Conservation (phyloP, 164 flowering plant species). For the Paratinospora sagittata region DNA sequence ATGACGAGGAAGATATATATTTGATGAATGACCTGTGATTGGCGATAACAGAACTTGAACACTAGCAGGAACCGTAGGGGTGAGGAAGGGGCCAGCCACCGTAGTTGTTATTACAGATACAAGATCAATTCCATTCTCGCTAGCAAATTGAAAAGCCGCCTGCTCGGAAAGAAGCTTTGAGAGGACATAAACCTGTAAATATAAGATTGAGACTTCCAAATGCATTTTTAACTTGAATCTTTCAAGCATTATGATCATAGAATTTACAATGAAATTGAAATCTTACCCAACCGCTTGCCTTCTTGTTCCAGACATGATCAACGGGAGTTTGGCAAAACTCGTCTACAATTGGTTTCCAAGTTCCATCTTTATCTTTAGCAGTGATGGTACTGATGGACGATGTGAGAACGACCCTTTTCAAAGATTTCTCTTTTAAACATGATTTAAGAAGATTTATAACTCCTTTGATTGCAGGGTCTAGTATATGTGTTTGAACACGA, state of each 20-base stretch:
- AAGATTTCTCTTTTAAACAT: slow-evolving; percentile 43
- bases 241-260: neutral
- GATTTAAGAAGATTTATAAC: slow-evolving; percentile 53
- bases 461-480: slow-evolving; percentile 59
- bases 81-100: slow-evolving; percentile 66
- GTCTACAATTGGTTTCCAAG: slow-evolving; percentile 48
- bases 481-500: slow-evolving; percentile 40
- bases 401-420: slow-evolving; percentile 58
- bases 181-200: slow-evolving; percentile 50
- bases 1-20: too few relatives aligned
- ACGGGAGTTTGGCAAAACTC: slow-evolving; percentile 51
- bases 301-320: slow-evolving; percentile 37
- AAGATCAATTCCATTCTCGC: slow-evolving; percentile 51
- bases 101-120: slow-evolving; percentile 58
- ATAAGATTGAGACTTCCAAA: neutral
- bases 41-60: slow-evolving; percentile 62
- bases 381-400: slow-evolving; percentile 73
- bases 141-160: slow-evolving; percentile 60
- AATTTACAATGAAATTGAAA: neutral
- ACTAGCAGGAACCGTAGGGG: slow-evolving; percentile 55
- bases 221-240: neutral
- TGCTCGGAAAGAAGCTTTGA: slow-evolving; percentile 65
- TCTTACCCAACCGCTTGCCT: slow-evolving; percentile 68
- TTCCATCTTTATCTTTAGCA: slow-evolving; percentile 42
- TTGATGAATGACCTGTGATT: slow-evolving; percentile 31